phyloP scores from a whole-genome alignment of 2,329 filamentous ascomycete species.

The Eutypa lata region DNA sequence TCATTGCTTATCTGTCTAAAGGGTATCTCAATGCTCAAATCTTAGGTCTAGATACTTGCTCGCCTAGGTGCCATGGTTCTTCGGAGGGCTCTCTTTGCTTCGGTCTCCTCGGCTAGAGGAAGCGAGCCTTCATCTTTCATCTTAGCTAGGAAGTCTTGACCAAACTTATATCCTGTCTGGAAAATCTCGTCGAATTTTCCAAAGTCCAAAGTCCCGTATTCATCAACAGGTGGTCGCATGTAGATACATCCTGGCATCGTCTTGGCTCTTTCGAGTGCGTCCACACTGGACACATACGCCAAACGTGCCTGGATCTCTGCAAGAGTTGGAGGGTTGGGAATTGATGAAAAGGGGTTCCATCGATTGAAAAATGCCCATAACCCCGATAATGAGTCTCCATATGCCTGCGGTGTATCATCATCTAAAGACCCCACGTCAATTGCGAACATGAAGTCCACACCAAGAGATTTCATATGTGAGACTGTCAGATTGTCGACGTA shows the following conservation, averaged over 20 bases:
- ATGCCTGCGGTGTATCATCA: constrained; percentile 85
- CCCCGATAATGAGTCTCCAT: constrained; percentile 90
- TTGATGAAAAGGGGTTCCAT: constrained; percentile 91
- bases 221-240: constrained; percentile 92
- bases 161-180: constrained; percentile 81
- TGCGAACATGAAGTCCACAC: constrained; percentile 91
- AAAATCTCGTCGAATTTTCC: constrained; percentile 98
- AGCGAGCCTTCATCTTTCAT: constrained; percentile 77
- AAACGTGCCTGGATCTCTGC: constrained; percentile 94
- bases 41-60: constrained; percentile 63
- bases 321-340: constrained; percentile 88
- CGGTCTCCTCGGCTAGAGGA: constrained; percentile 66
- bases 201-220: constrained; percentile 93
- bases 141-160: constrained; percentile 73
- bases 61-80: constrained; percentile 77
- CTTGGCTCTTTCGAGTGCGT: constrained; percentile 92
- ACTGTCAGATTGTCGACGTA: constrained; percentile 98
- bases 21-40: background rate
- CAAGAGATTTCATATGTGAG: constrained; percentile 92
- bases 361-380: constrained; percentile 94
- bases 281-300: constrained; percentile 91
- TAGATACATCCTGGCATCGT: constrained; percentile 87
- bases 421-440: constrained; percentile 92
- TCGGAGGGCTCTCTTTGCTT: constrained; percentile 72
- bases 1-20: too few relatives aligned